Conservation (phyloP, 331 rosid species). For the Pyrus hybrid region DNA sequence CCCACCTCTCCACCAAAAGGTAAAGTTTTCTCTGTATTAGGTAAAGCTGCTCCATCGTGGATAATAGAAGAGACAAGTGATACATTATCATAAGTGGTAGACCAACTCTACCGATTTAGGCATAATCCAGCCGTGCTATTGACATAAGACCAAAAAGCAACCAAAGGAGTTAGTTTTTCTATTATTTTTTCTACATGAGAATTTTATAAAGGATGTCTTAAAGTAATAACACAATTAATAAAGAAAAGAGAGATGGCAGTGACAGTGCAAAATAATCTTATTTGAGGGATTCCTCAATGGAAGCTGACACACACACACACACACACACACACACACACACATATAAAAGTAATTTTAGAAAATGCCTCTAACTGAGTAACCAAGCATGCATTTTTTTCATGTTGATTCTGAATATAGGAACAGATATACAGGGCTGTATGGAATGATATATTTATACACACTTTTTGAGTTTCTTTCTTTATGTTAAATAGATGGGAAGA, state of each 20-base stretch:
- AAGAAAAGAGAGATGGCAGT: neutral
- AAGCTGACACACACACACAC: no score
- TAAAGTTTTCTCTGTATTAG: constrained; percentile 70
- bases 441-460: neutral
- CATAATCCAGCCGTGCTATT: constrained; percentile 1
- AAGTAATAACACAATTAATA: neutral
- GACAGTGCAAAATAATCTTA: neutral
- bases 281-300: no score
- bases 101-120: constrained; percentile 9
- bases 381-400: neutral
- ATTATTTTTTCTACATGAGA: neutral
- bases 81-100: constrained; percentile 7
- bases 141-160: neutral
- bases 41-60: constrained; percentile 87
- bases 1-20: constrained; percentile 98
- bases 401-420: neutral
- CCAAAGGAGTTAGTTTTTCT: neutral
- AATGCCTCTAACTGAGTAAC: neutral
- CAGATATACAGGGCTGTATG: neutral
- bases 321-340: no score
- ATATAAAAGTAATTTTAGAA: neutral
- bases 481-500: neutral
- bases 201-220: neutral
- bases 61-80: constrained; percentile 21
- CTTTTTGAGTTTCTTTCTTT: neutral